Percentiles rank a stretch among this genome's conserved stretches.
phyloP scores from a whole-genome alignment of 169 alveolate species.

The Theileria equi region DNA sequence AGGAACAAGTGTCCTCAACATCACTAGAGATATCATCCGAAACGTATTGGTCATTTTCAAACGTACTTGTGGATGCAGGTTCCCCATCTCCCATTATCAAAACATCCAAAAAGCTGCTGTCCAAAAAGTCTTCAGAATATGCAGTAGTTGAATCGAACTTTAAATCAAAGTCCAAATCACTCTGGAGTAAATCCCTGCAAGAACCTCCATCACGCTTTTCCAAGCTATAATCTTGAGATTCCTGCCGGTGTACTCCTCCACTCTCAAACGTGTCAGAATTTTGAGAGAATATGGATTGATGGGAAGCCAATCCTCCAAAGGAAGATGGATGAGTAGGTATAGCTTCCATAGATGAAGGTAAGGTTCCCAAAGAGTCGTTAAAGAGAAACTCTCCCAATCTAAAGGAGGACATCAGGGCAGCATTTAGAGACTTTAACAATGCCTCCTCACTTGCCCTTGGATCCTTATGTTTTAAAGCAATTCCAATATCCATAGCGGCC shows the following conservation, averaged over 20 bases:
- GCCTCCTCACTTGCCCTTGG: background rate
- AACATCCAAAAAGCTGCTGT: background rate
- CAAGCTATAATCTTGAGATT: no score
- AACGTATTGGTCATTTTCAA: constrained; percentile 58
- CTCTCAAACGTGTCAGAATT: no score
- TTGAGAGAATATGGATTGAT: no score
- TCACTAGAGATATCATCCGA: constrained; percentile 20
- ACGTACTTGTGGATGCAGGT: constrained; percentile 24
- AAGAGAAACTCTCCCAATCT: constrained; percentile 48
- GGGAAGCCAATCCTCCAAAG: no score
- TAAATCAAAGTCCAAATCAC: background rate
- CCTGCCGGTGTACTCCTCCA: no score
- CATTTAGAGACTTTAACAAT: constrained; percentile 33
- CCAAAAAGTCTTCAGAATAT: background rate
- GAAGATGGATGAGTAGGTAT: no score
- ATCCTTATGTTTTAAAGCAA: constrained; percentile 11
- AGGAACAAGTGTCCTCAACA: constrained; percentile 21
- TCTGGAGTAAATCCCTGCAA: background rate
- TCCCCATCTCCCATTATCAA: background rate
- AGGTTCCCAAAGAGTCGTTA: no score
- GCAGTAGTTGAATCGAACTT: background rate
- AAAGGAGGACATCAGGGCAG: constrained; percentile 48
- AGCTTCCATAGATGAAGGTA: no score
- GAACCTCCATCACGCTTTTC: background rate
- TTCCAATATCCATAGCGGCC: constrained; percentile 47